Conservation (phyloP, 805 yeast genomes). For the Candida tallmaniae region DNA sequence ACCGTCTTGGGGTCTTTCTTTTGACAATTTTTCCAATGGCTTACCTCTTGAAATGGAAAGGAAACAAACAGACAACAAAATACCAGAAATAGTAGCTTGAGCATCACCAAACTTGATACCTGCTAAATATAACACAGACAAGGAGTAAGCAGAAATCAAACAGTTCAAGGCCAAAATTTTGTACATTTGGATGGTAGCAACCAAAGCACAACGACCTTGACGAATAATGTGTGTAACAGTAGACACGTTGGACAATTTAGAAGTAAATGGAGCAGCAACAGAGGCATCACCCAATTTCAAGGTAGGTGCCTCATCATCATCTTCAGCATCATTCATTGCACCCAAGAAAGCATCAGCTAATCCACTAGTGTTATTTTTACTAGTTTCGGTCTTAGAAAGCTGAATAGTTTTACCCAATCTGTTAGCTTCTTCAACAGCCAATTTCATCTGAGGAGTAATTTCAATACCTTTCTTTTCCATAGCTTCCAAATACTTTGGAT, state of each 20-base stretch:
- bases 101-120: conserved; percentile 98
- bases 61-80: conserved; percentile 89
- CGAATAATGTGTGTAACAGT: conserved; percentile 92
- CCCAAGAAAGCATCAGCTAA: conserved; percentile 62
- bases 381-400: conserved; percentile 20
- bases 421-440: conserved; percentile 52
- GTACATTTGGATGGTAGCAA: conserved; percentile 98
- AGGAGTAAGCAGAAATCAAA: conserved; percentile 92
- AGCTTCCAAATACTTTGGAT: conserved; percentile 84
- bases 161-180: conserved; percentile 95
- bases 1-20: conserved; percentile 96
- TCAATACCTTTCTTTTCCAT: conserved; percentile 79
- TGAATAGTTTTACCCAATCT: conserved; percentile 22
- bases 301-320: conserved; percentile 85
- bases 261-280: conserved; percentile 98
- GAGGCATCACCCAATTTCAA: conserved; percentile 97
- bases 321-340: conserved; percentile 48
- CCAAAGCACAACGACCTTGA: conserved; percentile 97
- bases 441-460: conserved; percentile 69
- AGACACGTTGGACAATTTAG: conserved; percentile 86
- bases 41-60: conserved; percentile 91
- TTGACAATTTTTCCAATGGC: conserved; percentile 82
- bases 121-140: conserved; percentile 89
- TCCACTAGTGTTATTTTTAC: conserved; percentile 26
- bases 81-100: conserved; percentile 95